Conservation (phyloP, 805 yeast species). For the Yamadazyma kitorensis region DNA sequence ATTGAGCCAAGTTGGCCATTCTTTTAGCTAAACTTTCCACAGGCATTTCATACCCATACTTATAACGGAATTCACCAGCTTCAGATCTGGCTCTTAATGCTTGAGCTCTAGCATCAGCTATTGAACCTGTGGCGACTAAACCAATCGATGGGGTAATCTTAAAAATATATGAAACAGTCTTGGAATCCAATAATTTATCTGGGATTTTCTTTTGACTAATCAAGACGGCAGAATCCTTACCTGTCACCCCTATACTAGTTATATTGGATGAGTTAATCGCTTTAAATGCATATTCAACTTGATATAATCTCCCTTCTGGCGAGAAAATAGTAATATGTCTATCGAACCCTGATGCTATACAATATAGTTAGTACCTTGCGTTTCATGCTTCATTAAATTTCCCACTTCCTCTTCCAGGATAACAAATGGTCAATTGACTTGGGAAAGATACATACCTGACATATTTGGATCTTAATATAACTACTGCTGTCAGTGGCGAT, state of each 20-base stretch:
- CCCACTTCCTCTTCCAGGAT: no score
- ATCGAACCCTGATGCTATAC: constrained; percentile 95
- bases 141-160: constrained; percentile 80
- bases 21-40: constrained; percentile 89
- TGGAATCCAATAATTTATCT: constrained; percentile 86
- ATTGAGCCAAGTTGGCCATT: constrained; percentile 93
- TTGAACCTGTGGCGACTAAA: constrained; percentile 89
- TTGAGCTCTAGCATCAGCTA: constrained; percentile 91
- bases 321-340: constrained; percentile 98
- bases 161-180: constrained; percentile 84
- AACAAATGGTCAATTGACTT: no score
- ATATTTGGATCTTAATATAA: no score
- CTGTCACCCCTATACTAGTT: constrained; percentile 84
- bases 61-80: constrained; percentile 91
- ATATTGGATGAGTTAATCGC: constrained; percentile 92
- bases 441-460: no score
- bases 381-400: no score
- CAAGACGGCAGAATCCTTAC: constrained; percentile 81
- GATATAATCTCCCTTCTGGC: constrained; percentile 96
- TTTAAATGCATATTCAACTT: constrained; percentile 97
- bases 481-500: no score
- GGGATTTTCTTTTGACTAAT: constrained; percentile 96
- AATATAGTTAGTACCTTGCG: no score
- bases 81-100: constrained; percentile 92
- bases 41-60: constrained; percentile 96